Evolutionary conservation across 345 rosid species (phyloP).

Genomic region (Ceriops zippeliana): DNA sequence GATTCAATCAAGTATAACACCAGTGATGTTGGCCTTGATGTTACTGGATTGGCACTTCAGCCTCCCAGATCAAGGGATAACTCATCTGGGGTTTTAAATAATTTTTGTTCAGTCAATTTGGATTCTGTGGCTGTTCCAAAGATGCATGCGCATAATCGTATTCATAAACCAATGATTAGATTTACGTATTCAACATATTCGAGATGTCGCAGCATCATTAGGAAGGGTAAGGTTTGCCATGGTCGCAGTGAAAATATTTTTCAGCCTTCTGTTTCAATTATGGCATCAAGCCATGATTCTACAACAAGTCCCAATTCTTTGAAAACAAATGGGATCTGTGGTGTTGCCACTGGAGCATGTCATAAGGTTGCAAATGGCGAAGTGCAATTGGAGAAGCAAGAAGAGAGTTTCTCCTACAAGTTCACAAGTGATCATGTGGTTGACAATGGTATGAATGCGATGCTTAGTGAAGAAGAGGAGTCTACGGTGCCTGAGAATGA

Average conservation of each 20-base stretch:
- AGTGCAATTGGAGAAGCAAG: slow-evolving; percentile 21
- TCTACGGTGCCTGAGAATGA: slow-evolving; percentile 1
- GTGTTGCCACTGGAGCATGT: slow-evolving; percentile 3
- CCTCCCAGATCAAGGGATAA: slow-evolving; percentile 37
- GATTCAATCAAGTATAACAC: not conserved
- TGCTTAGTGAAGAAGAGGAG: slow-evolving; percentile 14
- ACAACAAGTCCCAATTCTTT: not conserved
- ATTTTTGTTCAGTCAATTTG: slow-evolving; percentile 15
- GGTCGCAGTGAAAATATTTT: not conserved
- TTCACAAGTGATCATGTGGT: slow-evolving; percentile 19
- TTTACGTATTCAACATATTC: not conserved
- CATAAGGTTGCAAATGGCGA: slow-evolving; percentile 1
- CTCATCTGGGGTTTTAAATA: slow-evolving; percentile 29
- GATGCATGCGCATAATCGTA: not conserved
- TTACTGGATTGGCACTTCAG: slow-evolving; percentile 30
- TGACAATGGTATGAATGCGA: slow-evolving; percentile 21
- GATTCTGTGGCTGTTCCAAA: slow-evolving; percentile 2
- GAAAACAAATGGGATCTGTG: not conserved
- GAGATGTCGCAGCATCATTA: not conserved
- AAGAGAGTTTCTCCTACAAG: slow-evolving; percentile 27
- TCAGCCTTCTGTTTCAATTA: slow-evolving; percentile 7
- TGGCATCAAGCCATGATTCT: slow-evolving; percentile 8
- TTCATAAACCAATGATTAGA: not conserved
- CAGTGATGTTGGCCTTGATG: slow-evolving; percentile 14
- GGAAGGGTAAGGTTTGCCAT: too few relatives aligned